These are phyloP conservation scores for Plasmodium chabaudi DNA, from an alignment of 169 alveolate species.

Conservation along the genomic window DNA sequence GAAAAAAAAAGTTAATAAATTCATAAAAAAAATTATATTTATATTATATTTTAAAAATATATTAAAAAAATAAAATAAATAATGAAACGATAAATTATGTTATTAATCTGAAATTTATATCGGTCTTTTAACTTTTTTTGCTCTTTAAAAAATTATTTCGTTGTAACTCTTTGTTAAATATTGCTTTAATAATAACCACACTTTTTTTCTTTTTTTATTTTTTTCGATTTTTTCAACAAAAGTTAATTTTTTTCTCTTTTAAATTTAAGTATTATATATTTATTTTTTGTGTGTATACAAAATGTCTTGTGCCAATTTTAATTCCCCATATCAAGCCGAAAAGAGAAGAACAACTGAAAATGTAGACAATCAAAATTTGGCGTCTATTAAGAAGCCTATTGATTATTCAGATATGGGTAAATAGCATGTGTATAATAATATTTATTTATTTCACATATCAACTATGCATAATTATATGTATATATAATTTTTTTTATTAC, in stretches of 20 bases:
- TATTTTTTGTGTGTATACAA: conserved; percentile 12
- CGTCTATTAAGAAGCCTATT: conserved; percentile 58
- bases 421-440: neutral
- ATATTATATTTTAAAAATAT: neutral
- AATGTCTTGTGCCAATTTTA: conserved; percentile 73
- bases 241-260: conserved; percentile 5
- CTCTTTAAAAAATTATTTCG: neutral
- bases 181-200: neutral
- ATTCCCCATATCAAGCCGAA: conserved; percentile 81
- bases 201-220: neutral
- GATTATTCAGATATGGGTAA: conserved; percentile 82
- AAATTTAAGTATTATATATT: conserved; percentile 4
- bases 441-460: neutral
- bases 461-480: neutral
- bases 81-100: neutral
- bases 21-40: neutral
- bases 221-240: neutral
- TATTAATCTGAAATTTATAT: neutral
- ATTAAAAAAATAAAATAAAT: conserved; percentile 2
- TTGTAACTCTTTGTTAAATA: neutral
- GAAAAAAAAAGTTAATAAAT: conserved; percentile 25
- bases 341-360: conserved; percentile 77
- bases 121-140: neutral
- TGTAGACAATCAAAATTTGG: conserved; percentile 39
- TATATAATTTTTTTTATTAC: neutral